Evolutionary conservation across 108 stramenopile species (phyloP).

Genomic region (Cyclotella kingstonii): DNA sequence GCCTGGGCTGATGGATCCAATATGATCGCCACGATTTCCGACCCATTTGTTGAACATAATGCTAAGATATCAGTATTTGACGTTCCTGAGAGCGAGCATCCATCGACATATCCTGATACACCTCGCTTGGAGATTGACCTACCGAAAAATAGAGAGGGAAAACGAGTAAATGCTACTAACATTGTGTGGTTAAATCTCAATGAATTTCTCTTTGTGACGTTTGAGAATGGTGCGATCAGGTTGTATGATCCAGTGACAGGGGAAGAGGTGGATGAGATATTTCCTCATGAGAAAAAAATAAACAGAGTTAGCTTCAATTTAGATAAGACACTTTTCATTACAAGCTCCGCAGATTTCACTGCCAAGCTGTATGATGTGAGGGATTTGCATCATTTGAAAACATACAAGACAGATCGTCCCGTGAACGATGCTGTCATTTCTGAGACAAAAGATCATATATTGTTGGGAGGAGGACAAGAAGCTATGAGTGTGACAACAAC

Average conservation of each 20-base stretch:
- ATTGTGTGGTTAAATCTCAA: conserved; percentile 90
- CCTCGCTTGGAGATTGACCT: conserved; percentile 82
- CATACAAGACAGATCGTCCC: conserved; percentile 96
- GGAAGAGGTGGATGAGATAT: conserved; percentile 72
- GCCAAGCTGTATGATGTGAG: conserved; percentile 93
- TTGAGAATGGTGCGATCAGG: conserved; percentile 91
- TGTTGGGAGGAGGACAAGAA: conserved; percentile 98
- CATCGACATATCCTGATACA: conserved; percentile 45
- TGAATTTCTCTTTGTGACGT: conserved; percentile 88
- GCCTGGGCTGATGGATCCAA: conserved; percentile 93
- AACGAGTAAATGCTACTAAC: conserved; percentile 85
- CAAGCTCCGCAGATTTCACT: conserved; percentile 92
- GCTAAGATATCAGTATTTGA: conserved; percentile 92
- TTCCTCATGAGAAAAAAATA: conserved; percentile 90
- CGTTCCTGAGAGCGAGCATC: conserved; percentile 59
- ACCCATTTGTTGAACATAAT: conserved; percentile 94
- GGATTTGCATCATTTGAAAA: conserved; percentile 84
- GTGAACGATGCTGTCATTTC: conserved; percentile 98
- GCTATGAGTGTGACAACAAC: conserved; percentile 99
- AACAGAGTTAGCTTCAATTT: conserved; percentile 90
- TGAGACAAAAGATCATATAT: conserved; percentile 93
- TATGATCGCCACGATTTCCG: conserved; percentile 92
- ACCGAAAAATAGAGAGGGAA: conserved; percentile 67
- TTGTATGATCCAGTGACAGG: conserved; percentile 90
- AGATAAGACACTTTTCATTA: conserved; percentile 95